A percentile compares a stretch with the other conserved stretches of the same genome.
These are phyloP conservation scores for Platanthera guangdongensis DNA, from an alignment of 106 monocot species.

Conservation along the genomic window DNA sequence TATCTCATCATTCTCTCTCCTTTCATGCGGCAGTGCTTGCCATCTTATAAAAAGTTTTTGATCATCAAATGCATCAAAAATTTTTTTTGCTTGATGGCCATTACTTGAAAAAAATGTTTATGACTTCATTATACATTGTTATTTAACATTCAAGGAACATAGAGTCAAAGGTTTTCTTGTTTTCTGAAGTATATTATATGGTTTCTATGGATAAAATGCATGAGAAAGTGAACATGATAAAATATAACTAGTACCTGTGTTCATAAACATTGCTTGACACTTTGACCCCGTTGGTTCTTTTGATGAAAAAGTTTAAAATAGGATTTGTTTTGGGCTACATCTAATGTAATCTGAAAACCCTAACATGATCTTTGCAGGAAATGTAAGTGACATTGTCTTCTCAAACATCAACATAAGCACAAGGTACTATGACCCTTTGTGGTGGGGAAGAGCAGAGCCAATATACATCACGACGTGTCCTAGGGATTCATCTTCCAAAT, in stretches of 20 bases:
- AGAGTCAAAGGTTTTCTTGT: too few species aligned
- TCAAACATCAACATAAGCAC: constrained; percentile 91
- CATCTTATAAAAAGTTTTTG: neutral
- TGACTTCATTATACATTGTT: too few species aligned
- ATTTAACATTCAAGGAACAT: too few species aligned
- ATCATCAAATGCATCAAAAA: too few species aligned
- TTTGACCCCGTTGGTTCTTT: too few species aligned
- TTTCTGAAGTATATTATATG: too few species aligned
- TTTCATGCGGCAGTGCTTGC: neutral
- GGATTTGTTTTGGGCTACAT: neutral
- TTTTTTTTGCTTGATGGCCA: too few species aligned
- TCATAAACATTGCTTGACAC: too few species aligned
- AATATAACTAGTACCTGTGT: too few species aligned
- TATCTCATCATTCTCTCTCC: neutral
- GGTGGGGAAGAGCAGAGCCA: constrained; percentile 99
- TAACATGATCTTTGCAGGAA: constrained; percentile 37
- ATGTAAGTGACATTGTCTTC: constrained; percentile 62
- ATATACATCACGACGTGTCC: constrained; percentile 91
- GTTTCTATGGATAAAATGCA: too few species aligned
- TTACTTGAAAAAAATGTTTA: too few species aligned
- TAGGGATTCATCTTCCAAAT: constrained; percentile 40
- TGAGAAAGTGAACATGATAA: too few species aligned
- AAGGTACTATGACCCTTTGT: constrained; percentile 86
- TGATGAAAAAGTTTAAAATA: neutral
- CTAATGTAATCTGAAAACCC: neutral